Conservation (phyloP, 2,329 filamentous ascomycete species). For the Apiospora phragmitis region DNA sequence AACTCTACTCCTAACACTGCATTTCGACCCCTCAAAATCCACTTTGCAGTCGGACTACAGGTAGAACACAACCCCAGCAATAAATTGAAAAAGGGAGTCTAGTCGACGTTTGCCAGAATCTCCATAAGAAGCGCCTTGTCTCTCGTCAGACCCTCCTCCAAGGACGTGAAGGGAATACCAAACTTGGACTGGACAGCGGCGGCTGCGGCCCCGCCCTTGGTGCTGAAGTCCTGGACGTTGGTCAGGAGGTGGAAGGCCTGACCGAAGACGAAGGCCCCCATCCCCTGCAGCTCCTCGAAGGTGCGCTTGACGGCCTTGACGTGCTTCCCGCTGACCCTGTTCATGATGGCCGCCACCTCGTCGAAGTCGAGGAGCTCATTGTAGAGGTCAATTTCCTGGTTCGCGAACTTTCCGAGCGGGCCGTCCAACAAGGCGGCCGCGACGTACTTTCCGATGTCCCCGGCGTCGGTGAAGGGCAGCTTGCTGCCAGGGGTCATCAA, state of each 20-base stretch:
- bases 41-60: no score
- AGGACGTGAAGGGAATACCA: conserved; percentile 30
- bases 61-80: no score
- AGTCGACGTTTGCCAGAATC: not conserved
- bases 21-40: no score
- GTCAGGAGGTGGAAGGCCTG: conserved; percentile 29
- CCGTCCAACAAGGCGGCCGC: conserved; percentile 32
- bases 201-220: conserved; percentile 14
- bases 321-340: conserved; percentile 28
- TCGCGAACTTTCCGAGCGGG: conserved; percentile 26
- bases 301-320: conserved; percentile 24
- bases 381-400: conserved; percentile 32
- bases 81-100: not conserved
- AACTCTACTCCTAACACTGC: no score
- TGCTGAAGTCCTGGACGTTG: conserved; percentile 26
- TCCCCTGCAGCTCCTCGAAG: conserved; percentile 23
- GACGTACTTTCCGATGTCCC: conserved; percentile 34
- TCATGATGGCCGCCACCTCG: conserved; percentile 29
- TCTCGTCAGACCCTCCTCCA: conserved; percentile 26
- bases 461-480: conserved; percentile 29
- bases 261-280: conserved; percentile 17
- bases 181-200: conserved; percentile 25
- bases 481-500: conserved; percentile 20
- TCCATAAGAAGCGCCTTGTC: conserved; percentile 26
- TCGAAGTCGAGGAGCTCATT: conserved; percentile 31